Conservation (phyloP, 148 eudicot genomes). For the Cornus controversa region DNA sequence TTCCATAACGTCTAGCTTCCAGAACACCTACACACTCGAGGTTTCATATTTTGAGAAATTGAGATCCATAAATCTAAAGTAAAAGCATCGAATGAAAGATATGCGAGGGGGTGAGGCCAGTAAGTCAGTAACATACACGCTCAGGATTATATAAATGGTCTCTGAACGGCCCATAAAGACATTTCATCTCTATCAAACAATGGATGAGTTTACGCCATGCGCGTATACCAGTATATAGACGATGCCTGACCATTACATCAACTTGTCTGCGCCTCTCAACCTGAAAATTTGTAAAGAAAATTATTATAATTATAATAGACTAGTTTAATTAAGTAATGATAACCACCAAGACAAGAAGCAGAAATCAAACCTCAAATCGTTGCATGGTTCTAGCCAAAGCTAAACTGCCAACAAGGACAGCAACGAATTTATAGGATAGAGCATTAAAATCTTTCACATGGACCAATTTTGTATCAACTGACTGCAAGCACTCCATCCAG, state of each 20-base stretch:
- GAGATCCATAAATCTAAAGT: neutral
- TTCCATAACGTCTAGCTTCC: slow-evolving; percentile 92
- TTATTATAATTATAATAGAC: neutral
- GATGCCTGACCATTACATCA: slow-evolving; percentile 62
- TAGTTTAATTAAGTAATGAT: neutral
- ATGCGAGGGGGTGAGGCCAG: neutral
- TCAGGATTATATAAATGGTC: slow-evolving; percentile 59
- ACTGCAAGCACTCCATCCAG: slow-evolving; percentile 95
- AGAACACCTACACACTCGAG: slow-evolving; percentile 56
- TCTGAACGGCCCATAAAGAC: slow-evolving; percentile 84
- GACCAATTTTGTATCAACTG: slow-evolving; percentile 85
- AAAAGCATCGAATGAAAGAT: neutral
- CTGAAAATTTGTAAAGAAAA: slow-evolving; percentile 35
- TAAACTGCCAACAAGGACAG: slow-evolving; percentile 94
- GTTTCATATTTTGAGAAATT: neutral
- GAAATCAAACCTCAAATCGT: slow-evolving; percentile 76
- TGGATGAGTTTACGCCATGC: slow-evolving; percentile 95
- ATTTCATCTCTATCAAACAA: slow-evolving; percentile 76
- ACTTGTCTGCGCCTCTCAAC: slow-evolving; percentile 87
- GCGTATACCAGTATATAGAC: slow-evolving; percentile 68
- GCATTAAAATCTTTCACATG: slow-evolving; percentile 94
- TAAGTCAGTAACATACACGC: slow-evolving; percentile 44
- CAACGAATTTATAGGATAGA: slow-evolving; percentile 83
- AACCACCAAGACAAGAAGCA: slow-evolving; percentile 2
- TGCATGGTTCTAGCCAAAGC: slow-evolving; percentile 98